phyloP scores from a whole-genome alignment of 208 protist genomes.

The Naegleria lovaniensis region DNA sequence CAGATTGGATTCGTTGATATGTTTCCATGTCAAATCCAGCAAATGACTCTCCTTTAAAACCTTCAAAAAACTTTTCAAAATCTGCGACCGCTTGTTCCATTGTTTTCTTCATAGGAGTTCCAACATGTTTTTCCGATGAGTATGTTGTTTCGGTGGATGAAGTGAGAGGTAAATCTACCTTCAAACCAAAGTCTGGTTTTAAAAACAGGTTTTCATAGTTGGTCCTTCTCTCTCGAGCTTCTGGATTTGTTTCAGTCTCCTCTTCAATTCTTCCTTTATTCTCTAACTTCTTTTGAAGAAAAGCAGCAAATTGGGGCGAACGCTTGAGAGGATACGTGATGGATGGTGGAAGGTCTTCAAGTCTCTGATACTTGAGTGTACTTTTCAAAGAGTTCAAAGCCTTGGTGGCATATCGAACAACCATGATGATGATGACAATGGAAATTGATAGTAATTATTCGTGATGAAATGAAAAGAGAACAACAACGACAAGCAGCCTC shows the following conservation, averaged over 20 bases:
- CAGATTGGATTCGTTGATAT: neutral
- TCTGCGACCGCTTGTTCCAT: neutral
- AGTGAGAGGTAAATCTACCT: neutral
- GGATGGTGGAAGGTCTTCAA: neutral
- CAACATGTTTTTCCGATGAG: neutral
- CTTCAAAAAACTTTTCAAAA: neutral
- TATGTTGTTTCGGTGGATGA: neutral
- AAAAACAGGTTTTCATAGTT: neutral
- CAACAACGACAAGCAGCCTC: no score
- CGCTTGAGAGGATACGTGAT: neutral
- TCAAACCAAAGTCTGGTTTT: conserved; percentile 2
- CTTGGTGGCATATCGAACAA: neutral
- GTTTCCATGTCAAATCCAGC: neutral
- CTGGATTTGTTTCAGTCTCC: neutral
- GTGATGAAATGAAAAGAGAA: no score
- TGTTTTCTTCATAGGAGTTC: neutral
- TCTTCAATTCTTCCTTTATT: neutral
- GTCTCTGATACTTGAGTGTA: neutral
- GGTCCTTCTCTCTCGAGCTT: neutral
- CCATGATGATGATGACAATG: neutral
- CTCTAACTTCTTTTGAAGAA: neutral
- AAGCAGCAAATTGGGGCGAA: neutral
- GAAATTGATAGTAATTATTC: no score
- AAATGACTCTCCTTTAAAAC: neutral
- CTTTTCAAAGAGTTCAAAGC: neutral